phyloP scores from a whole-genome alignment of 306 rosid species.

The Amphicarpaea edgeworthii region DNA sequence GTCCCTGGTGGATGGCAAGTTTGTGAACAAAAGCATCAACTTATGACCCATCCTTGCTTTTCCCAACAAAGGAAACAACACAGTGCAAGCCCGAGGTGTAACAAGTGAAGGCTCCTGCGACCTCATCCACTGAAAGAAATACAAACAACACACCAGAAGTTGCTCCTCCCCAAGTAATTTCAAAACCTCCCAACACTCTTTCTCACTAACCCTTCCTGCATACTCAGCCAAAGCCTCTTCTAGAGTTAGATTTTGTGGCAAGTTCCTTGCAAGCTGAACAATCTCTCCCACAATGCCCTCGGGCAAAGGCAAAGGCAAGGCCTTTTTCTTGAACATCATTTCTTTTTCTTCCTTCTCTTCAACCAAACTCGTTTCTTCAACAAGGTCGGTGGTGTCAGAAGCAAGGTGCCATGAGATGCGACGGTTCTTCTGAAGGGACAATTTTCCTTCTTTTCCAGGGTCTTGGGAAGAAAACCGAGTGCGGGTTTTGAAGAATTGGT shows the following conservation, averaged over 20 bases:
- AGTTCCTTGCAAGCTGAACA: slow-evolving; percentile 65
- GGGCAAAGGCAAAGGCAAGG: slow-evolving; percentile 25
- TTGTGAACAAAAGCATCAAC: slow-evolving; percentile 67
- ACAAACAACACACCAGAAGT: slow-evolving; percentile 63
- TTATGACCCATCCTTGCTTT: slow-evolving; percentile 79
- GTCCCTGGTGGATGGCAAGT: slow-evolving; percentile 66
- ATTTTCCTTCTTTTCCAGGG: slow-evolving; percentile 61
- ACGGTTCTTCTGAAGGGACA: slow-evolving; percentile 66
- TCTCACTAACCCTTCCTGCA: slow-evolving; percentile 61
- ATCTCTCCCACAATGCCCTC: slow-evolving; percentile 65
- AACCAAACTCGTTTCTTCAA: slow-evolving; percentile 46
- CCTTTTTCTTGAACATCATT: slow-evolving; percentile 29
- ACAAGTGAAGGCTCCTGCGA: slow-evolving; percentile 75
- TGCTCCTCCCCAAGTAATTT: slow-evolving; percentile 64
- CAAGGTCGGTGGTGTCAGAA: slow-evolving; percentile 31
- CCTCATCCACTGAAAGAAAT: slow-evolving; percentile 95
- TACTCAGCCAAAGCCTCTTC: slow-evolving; percentile 72
- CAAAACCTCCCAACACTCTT: slow-evolving; percentile 69
- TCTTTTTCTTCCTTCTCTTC: slow-evolving; percentile 38
- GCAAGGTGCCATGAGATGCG: slow-evolving; percentile 76
- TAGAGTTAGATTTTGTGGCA: slow-evolving; percentile 68
- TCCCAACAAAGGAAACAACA: slow-evolving; percentile 81
- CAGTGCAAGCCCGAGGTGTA: slow-evolving; percentile 69
- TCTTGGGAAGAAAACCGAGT: slow-evolving; percentile 54
- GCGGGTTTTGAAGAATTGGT: slow-evolving; percentile 76